These are phyloP conservation scores for Neurospora terricola DNA, from an alignment of 495 filamentous ascomycete species.

Conservation along the genomic window DNA sequence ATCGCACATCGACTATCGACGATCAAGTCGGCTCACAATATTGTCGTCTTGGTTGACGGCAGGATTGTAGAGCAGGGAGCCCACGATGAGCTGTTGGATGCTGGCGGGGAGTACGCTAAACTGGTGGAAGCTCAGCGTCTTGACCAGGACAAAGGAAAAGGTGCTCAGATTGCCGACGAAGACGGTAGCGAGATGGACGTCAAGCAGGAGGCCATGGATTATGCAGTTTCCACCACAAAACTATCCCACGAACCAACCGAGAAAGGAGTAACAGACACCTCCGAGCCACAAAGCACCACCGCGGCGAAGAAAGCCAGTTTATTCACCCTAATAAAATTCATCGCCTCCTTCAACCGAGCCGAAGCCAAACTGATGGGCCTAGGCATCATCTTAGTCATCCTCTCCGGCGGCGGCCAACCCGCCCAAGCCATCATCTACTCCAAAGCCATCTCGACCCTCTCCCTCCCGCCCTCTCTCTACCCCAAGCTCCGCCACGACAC, in stretches of 20 bases:
- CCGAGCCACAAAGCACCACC: not conserved
- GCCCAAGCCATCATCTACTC: too few relatives aligned
- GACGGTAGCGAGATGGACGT: not conserved
- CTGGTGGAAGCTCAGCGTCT: not conserved
- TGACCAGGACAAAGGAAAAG: not conserved
- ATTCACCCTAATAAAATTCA: not conserved
- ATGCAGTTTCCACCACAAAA: not conserved
- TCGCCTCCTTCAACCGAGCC: not conserved
- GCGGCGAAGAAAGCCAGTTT: not conserved
- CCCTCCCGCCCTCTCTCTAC: too few relatives aligned
- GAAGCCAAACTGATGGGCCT: not conserved
- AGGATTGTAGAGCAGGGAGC: not conserved
- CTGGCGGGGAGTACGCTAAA: not conserved
- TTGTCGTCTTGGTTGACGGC: not conserved
- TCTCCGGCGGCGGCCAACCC: too few relatives aligned
- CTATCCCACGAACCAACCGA: not conserved
- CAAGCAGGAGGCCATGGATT: not conserved
- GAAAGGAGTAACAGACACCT: not conserved
- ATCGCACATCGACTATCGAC: not conserved
- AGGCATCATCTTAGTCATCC: not conserved
- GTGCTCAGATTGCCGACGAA: not conserved
- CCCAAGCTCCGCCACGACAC: too few relatives aligned
- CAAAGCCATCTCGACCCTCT: too few relatives aligned
- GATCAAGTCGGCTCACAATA: not conserved
- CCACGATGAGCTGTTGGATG: not conserved